Conservation (phyloP, 768 basidiomycete genomes). For the Boletus subparvulus region DNA sequence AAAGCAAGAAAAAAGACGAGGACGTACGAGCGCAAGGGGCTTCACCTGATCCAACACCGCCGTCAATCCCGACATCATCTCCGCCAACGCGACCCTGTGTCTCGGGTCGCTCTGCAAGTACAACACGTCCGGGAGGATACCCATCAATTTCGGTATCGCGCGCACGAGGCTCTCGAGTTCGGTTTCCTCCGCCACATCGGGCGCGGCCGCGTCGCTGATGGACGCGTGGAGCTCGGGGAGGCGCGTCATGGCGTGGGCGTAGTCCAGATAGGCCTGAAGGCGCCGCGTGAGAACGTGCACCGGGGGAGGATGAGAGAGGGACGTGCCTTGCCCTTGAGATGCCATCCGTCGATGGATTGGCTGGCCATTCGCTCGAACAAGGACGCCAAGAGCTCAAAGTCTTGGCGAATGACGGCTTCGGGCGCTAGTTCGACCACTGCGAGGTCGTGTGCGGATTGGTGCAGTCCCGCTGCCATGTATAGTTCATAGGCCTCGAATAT, state of each 20-base stretch:
- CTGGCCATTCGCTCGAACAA: constrained; percentile 68
- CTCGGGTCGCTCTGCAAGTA: constrained; percentile 55
- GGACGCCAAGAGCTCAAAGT: constrained; percentile 57
- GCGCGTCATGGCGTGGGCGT: constrained; percentile 59
- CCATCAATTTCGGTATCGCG: constrained; percentile 62
- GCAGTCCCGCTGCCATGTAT: constrained; percentile 67
- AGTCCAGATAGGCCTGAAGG: constrained; percentile 67
- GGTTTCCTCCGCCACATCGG: constrained; percentile 45
- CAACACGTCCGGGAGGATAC: constrained; percentile 66
- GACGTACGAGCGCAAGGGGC: constrained; percentile 60
- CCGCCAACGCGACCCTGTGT: constrained; percentile 67
- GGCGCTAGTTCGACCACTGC: constrained; percentile 86
- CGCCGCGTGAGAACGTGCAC: constrained; percentile 9
- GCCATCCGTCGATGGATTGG: constrained; percentile 68
- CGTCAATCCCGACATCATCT: constrained; percentile 69
- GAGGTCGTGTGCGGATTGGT: constrained; percentile 76
- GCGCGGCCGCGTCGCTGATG: constrained; percentile 40
- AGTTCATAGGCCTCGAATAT: constrained; percentile 75
- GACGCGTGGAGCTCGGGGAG: constrained; percentile 55
- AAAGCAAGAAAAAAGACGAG: background rate
- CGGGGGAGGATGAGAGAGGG: background rate
- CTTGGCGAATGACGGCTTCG: constrained; percentile 69
- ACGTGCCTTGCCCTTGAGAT: constrained; percentile 75
- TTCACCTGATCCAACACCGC: constrained; percentile 56
- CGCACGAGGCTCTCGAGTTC: constrained; percentile 64